phyloP scores from a whole-genome alignment of 2,329 filamentous ascomycete genomes.

The Fusarium incarnatum region DNA sequence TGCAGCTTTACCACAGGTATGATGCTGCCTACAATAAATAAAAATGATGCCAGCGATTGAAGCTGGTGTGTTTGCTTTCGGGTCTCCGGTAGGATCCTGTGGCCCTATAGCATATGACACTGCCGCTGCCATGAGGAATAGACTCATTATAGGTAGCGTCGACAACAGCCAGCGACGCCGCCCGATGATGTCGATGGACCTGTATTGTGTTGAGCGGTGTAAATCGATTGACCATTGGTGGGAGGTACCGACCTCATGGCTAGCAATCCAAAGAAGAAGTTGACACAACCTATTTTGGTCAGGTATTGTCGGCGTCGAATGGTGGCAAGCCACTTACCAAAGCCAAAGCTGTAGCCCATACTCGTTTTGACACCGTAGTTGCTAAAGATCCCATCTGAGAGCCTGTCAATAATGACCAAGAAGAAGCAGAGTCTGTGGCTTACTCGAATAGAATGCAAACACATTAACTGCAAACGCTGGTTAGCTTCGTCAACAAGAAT shows the following conservation, averaged over 20 bases:
- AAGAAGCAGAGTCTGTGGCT: background rate
- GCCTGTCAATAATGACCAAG: background rate
- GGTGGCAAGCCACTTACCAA: conserved; percentile 38
- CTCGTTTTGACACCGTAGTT: conserved; percentile 31
- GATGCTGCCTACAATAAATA: conserved; percentile 15
- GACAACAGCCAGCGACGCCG: conserved; percentile 57
- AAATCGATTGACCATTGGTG: rapidly evolving
- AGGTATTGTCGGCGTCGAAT: background rate
- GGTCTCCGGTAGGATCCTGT: conserved; percentile 17
- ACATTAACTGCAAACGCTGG: conserved; percentile 39
- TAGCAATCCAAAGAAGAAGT: conserved; percentile 53
- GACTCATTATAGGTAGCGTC: conserved; percentile 57
- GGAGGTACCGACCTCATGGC: conserved; percentile 47
- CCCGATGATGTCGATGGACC: conserved; percentile 53
- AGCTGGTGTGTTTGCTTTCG: background rate
- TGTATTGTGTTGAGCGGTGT: conserved; percentile 5
- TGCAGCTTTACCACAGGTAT: rapidly evolving
- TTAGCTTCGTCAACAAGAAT: background rate
- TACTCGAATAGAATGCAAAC: conserved; percentile 59
- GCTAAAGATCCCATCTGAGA: conserved; percentile 30
- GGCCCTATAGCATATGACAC: conserved; percentile 19
- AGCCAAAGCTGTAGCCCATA: conserved; percentile 44
- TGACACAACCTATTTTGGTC: conserved; percentile 49
- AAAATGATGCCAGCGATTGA: conserved; percentile 30
- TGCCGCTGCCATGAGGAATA: conserved; percentile 27